phyloP scores from a whole-genome alignment of 2,329 filamentous ascomycete species.

The Dactylellina leptospora region DNA sequence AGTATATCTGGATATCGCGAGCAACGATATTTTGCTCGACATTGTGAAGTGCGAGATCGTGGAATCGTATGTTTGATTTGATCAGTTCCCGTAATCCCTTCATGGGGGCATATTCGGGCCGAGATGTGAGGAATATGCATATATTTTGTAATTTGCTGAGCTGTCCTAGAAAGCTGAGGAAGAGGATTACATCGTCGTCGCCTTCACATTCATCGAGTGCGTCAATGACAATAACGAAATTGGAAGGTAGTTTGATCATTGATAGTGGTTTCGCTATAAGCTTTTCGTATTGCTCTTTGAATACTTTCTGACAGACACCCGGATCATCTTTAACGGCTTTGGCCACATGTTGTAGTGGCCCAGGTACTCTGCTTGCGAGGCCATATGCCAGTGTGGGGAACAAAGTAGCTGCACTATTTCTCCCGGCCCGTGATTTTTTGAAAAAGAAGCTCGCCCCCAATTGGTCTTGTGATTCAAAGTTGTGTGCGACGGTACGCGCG shows the following conservation, averaged over 20 bases:
- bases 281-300: conserved; percentile 38
- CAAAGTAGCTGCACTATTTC: conserved; percentile 59
- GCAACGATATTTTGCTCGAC: conserved; percentile 1
- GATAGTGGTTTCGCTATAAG: conserved; percentile 22
- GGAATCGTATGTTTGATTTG: conserved; percentile 11
- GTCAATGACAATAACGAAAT: conserved; percentile 26
- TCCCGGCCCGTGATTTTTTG: conserved; percentile 61
- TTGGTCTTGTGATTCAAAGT: conserved; percentile 43
- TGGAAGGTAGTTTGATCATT: background rate
- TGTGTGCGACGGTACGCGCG: conserved; percentile 59
- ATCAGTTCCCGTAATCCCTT: background rate
- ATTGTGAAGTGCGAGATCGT: conserved; percentile 16
- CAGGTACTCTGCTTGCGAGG: conserved; percentile 58
- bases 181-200: conserved; percentile 5
- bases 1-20: conserved; percentile 11
- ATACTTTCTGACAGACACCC: background rate
- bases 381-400: conserved; percentile 62
- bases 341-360: conserved; percentile 56
- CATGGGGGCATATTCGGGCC: conserved; percentile 8
- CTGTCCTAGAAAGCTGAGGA: conserved; percentile 22
- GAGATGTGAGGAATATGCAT: conserved; percentile 30
- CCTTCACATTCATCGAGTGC: conserved; percentile 40
- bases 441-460: conserved; percentile 63
- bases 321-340: conserved; percentile 59
- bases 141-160: conserved; percentile 18